Percentiles rank a stretch among this genome's conserved stretches.
phyloP scores from a whole-genome alignment of 2,329 filamentous ascomycete genomes.

The Laburnicola sp. region DNA sequence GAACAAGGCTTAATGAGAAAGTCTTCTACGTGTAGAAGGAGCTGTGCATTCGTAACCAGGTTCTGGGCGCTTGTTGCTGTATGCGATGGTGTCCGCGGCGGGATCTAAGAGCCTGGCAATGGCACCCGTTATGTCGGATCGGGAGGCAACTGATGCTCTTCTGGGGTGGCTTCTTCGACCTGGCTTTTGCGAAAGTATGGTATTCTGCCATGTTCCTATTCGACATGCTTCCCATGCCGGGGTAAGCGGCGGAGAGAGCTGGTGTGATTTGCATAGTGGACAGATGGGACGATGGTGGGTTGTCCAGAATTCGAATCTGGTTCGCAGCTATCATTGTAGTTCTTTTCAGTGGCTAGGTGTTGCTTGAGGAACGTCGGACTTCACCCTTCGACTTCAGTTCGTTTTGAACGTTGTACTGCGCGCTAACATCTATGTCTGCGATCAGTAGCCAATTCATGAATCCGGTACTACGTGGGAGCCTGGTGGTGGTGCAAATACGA shows the following conservation, averaged over 20 bases:
- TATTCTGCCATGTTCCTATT: not conserved
- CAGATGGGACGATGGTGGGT: too few relatives aligned
- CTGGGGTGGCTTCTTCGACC: not conserved
- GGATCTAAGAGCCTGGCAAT: conserved; percentile 23
- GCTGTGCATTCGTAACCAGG: conserved; percentile 22
- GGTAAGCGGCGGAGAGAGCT: not conserved
- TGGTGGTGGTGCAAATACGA: too few relatives aligned
- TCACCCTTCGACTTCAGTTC: too few relatives aligned
- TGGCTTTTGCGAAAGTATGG: not conserved
- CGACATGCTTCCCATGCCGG: not conserved
- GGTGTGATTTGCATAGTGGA: not conserved
- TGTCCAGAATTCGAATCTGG: too few relatives aligned
- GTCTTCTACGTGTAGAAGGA: not conserved
- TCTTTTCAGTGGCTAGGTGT: too few relatives aligned
- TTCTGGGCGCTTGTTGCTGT: conserved; percentile 26
- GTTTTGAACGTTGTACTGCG: too few relatives aligned
- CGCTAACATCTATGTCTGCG: too few relatives aligned
- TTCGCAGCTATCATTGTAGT: too few relatives aligned
- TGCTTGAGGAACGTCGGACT: too few relatives aligned
- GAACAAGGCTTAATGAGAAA: too few relatives aligned
- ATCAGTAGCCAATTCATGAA: too few relatives aligned
- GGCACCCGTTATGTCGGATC: not conserved
- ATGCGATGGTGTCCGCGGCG: conserved; percentile 20
- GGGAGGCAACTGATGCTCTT: not conserved
- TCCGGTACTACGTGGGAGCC: too few relatives aligned